Evolutionary conservation across 106 monocot species (phyloP), one percentile per base, ranked within the genome.

Genomic region (Phalaenopsis aphrodite): DNA sequence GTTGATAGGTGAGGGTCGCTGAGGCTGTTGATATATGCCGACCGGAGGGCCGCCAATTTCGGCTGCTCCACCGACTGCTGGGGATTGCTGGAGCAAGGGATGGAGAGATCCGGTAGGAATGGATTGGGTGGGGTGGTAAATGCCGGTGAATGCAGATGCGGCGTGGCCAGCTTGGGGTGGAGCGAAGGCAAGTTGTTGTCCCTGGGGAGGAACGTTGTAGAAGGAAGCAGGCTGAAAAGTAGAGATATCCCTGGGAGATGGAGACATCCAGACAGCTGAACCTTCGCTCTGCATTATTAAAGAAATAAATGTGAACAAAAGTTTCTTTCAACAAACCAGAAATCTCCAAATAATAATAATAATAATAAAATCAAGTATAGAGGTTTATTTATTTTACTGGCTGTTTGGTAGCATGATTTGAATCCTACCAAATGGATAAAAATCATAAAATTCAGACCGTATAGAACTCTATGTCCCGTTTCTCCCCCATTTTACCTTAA

Each of bases 91-190:
- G 42, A 89, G 86, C 47, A 88, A 46, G 42, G 89, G 87, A 79
- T 91, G 91, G 49, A 87, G 83, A 24, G 83, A 8, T 36, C 81
- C 38, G 36, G 84, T 49, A 75, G 87, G 57, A 15, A 88, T 79
- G 57, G 91, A 58, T 75, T 87, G 95, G 12, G 81, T 45, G 8
- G 95, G 87, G 72, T 91, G 93, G 81, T 91, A 94, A 7, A 94
- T 76, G 38, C 89, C 91, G n/a, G 86, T 16, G 42, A 91, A 89
- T 23, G 76, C 76, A 43, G 87, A 75, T 82, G 72, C 43, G 81
- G 41, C 9, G 85, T 77, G 37, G 84, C 58, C 74, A 79, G 88
- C 8, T 74, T 71, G 5, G 90, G 87, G 8, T 17, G 47, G 52
- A 78, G 83, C 24, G 57, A 78, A 83, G 1, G 83, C 19, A 42